phyloP scores from a whole-genome alignment of 2,329 filamentous ascomycete species.

The Chalaropsis ovoidea region DNA sequence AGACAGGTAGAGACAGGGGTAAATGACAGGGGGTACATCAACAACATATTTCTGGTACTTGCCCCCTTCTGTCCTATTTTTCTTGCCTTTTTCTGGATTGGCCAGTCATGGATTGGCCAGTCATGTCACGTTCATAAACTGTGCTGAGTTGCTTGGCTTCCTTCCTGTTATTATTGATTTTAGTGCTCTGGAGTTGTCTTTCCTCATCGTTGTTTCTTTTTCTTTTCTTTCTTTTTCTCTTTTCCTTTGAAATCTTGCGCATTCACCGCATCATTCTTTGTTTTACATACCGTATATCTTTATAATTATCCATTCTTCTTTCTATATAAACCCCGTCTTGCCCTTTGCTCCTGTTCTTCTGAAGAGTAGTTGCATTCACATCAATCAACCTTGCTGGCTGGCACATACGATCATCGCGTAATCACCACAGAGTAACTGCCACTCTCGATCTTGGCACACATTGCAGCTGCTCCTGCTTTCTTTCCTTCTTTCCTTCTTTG shows the following conservation, averaged over 20 bases:
- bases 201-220: slow-evolving; percentile 4
- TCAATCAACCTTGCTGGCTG: too few species aligned
- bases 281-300: not conserved
- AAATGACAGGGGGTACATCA: not conserved
- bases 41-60: slow-evolving; percentile 9
- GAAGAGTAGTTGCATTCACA: too few species aligned
- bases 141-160: slow-evolving; percentile 3
- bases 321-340: not conserved
- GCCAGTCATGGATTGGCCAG: not conserved
- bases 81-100: not conserved
- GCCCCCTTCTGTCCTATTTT: slow-evolving; percentile 8
- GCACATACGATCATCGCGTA: not conserved
- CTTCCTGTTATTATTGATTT: slow-evolving; percentile 6
- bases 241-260: not conserved
- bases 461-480: not conserved
- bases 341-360: slow-evolving; percentile 6
- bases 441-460: not conserved
- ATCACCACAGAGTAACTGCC: not conserved
- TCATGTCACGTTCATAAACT: slow-evolving; percentile 2
- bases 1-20: not conserved
- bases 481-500: slow-evolving; percentile 17
- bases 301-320: slow-evolving; percentile 4
- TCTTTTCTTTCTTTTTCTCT: not conserved
- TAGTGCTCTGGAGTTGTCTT: not conserved
- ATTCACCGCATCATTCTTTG: not conserved